Base-by-base conservation (phyloP, 495 filamentous ascomycete species). In the Rusavskia elegans region DNA sequence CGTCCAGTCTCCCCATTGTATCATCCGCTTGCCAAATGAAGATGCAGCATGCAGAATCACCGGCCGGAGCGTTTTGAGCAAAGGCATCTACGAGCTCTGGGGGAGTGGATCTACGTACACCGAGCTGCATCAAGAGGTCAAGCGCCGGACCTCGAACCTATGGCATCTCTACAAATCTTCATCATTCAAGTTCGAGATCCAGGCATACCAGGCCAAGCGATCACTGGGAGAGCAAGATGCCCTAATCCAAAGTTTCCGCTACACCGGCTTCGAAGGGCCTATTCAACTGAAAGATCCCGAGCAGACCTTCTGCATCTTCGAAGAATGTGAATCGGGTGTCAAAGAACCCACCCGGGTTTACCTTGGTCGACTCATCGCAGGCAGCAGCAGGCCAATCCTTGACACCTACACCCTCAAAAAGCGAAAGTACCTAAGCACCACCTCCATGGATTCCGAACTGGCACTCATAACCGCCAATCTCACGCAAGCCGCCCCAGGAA, bases 401-500 rank as follows among this genome's bases (percentile, higher is more conserved):
- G 68, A 75, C 23, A 84, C 76, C 53, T 89, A 92, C 58, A 87
- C 89, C 61, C 71, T 99, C 13, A 99, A 99, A 68, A 94, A 92
- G 65, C 76, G 92, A 7, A 69, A 71, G 40, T 97, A 97, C 62
- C 96, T 99, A 59, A 85, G 83, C 59, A 97, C 89, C 0, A 99
- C 92, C 0, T 87, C 84, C 13, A 96, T 99, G 89, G 92, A 97
- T 64, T 83, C 93, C 0, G 93, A 96, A 62, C 70, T 99, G 39
- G 82, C 86, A 23, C 78, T 99, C 2, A 71, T 99, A 23, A 97
- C 89, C 0, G 89, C 89, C 1, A 99, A 99, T 63, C 77, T 99
- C 48, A 82, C 87, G 0, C 78, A 83, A 14, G 86, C 88, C 1
- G 83, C 70, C 0, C 85, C 89, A 0, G 88, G 84, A 1, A 93